Base-by-base conservation (phyloP, 1,139 yeast species). In the Pichia sp. region DNA sequence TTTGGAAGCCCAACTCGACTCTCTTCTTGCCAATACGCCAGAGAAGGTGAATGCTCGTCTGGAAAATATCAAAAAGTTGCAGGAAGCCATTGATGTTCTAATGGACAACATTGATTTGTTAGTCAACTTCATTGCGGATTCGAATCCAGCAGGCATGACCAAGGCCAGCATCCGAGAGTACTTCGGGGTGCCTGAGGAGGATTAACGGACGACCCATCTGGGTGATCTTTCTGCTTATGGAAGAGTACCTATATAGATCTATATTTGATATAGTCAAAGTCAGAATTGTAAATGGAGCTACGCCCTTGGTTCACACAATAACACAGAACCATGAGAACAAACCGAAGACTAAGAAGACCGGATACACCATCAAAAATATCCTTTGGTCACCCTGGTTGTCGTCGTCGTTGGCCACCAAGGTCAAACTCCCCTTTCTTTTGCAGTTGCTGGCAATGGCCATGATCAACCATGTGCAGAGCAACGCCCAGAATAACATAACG, bases 291-390 rank as follows among this genome's bases (percentile, higher is more conserved):
- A 23, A 23, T 23, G 26, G 26, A 23, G 36, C 5, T 15, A 8
- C 15, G 6, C 26, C 7, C 10, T 30, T 26, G 16, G 15, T 30
- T 65, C 71, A 85, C 30, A 89, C 82, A 53, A 87, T 84, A 16
- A 88, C 86, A 59, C 86, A 85, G 50, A 88, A 73, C 95, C 95
- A 88, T 32, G 90, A 84, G 56, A 88, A 75, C 3, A 86, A 79
- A 1, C 85, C 79, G 67, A 85, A 89, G 67, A 87, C 83, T 57
- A 89, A 75, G 2, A 82, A 85, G n/a, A 89, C 84, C 0, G 96
- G 96, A 64, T 85, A 88, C 11, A 86, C 77, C 15, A 95, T 95
- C 59, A 89, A 73, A 47, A 85, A 75, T 1, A 87, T 82, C 58
- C 95, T 75, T 16, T 87, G 85, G 51, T 68, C 72, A 26, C 68